Evolutionary conservation across 2,329 filamentous ascomycete species (phyloP).

Genomic region (Xylariaceae sp.): DNA sequence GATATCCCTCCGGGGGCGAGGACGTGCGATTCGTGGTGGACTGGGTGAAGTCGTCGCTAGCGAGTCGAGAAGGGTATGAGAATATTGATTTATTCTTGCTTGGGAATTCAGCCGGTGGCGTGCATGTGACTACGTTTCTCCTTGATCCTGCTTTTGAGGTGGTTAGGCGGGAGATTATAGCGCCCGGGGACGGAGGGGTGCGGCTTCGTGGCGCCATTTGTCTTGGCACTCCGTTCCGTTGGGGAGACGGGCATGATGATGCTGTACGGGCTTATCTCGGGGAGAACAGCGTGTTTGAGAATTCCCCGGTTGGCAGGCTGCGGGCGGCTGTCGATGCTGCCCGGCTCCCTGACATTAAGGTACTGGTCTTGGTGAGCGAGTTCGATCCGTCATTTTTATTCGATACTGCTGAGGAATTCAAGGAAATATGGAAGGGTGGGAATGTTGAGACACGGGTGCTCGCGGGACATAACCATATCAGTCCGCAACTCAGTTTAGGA

Average conservation of each 20-base stretch:
- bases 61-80: conserved; percentile 24
- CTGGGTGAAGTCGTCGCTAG: conserved; percentile 32
- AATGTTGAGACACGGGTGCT: conserved; percentile 24
- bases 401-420: conserved; percentile 25
- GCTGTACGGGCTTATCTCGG: conserved; percentile 26
- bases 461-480: conserved; percentile 33
- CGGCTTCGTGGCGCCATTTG: conserved; percentile 23
- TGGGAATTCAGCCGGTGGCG: conserved; percentile 40
- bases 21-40: conserved; percentile 36
- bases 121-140: conserved; percentile 37
- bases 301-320: conserved; percentile 24
- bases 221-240: conserved; percentile 30
- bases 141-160: conserved; percentile 27
- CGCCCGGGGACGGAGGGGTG: conserved; percentile 15
- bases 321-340: conserved; percentile 17
- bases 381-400: conserved; percentile 27
- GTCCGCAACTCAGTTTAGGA: conserved; percentile 26
- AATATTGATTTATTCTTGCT: conserved; percentile 36
- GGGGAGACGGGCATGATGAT: conserved; percentile 22
- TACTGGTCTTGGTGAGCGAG: conserved; percentile 28
- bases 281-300: conserved; percentile 22
- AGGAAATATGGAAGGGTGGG: conserved; percentile 19
- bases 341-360: conserved; percentile 21
- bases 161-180: conserved; percentile 16
- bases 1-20: conserved; percentile 40